Conservation (phyloP, 2,329 filamentous ascomycete species). For the Xylaria arbuscula region DNA sequence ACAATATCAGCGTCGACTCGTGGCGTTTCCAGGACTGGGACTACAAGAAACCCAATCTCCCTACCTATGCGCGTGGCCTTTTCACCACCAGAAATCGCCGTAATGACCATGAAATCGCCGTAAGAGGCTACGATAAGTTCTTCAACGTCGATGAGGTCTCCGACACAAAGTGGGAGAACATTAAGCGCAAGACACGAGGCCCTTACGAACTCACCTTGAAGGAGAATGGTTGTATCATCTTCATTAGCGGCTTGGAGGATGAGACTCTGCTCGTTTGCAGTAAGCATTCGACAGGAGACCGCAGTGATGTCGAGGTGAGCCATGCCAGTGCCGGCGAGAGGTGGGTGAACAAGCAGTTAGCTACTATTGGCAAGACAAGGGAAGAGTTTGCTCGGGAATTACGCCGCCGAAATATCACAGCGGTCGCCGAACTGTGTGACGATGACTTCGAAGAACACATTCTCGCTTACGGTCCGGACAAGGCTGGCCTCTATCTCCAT, state of each 20-base stretch:
- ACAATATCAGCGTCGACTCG: conserved; percentile 79
- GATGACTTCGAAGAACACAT: conserved; percentile 98
- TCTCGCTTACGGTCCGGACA: conserved; percentile 83
- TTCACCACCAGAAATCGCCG: conserved; percentile 82
- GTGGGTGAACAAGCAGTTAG: conserved; percentile 84
- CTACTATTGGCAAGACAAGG: conserved; percentile 79
- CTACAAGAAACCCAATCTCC: conserved; percentile 87
- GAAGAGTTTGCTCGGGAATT: conserved; percentile 81
- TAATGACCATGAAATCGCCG: conserved; percentile 79
- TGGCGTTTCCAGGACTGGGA: conserved; percentile 97
- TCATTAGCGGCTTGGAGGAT: conserved; percentile 90
- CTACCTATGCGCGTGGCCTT: conserved; percentile 91
- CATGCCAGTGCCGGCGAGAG: conserved; percentile 86
- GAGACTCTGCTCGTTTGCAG: conserved; percentile 95
- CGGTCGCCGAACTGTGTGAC: conserved; percentile 95
- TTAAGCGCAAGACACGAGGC: conserved; percentile 78
- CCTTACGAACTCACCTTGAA: conserved; percentile 97
- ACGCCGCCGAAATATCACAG: conserved; percentile 85
- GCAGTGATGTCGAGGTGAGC: conserved; percentile 77
- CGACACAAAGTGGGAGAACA: conserved; percentile 84
- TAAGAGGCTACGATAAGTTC: conserved; percentile 98
- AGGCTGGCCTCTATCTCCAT: conserved; percentile 92
- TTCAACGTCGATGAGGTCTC: conserved; percentile 90
- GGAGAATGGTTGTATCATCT: conserved; percentile 99
- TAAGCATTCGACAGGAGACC: conserved; percentile 92